These are phyloP conservation scores for Clitopilus hobsonii DNA, from an alignment of 768 basidiomycete species.

Conservation along the genomic window DNA sequence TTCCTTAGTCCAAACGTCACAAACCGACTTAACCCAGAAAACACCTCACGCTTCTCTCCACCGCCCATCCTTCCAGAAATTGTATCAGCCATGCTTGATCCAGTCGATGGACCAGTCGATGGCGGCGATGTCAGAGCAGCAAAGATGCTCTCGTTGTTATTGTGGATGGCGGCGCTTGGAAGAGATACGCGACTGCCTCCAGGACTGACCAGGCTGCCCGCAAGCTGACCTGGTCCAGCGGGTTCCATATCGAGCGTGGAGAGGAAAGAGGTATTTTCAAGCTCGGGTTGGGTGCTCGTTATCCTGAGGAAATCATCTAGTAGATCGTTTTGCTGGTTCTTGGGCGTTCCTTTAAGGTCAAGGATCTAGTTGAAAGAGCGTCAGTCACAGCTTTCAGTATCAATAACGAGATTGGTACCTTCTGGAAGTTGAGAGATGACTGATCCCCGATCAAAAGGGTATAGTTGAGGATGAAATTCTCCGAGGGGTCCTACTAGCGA, in stretches of 20 bases:
- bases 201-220: conserved; percentile 59
- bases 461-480: conserved; percentile 95
- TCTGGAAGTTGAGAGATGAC: conserved; percentile 97
- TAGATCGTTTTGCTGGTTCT: conserved; percentile 80
- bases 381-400: background rate
- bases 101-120: conserved; percentile 57
- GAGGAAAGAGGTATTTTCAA: conserved; percentile 89
- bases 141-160: conserved; percentile 52
- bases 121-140: conserved; percentile 59
- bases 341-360: conserved; percentile 90
- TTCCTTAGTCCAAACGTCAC: conserved; percentile 86
- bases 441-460: conserved; percentile 91
- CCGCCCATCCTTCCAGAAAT: conserved; percentile 29
- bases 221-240: conserved; percentile 38
- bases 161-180: conserved; percentile 24
- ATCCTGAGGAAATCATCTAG: conserved; percentile 89
- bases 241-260: conserved; percentile 97
- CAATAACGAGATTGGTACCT: conserved; percentile 43
- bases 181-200: conserved; percentile 58
- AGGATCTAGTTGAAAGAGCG: conserved; percentile 55
- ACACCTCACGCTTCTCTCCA: conserved; percentile 69
- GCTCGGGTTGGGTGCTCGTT: conserved; percentile 87
- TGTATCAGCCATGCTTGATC: conserved; percentile 41
- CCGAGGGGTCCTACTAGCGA: conserved; percentile 69
- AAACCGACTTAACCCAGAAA: conserved; percentile 84